Percentiles rank a stretch among this genome's conserved stretches.
Conservation (phyloP, 345 rosid genomes). For the Cochlearia excelsa region DNA sequence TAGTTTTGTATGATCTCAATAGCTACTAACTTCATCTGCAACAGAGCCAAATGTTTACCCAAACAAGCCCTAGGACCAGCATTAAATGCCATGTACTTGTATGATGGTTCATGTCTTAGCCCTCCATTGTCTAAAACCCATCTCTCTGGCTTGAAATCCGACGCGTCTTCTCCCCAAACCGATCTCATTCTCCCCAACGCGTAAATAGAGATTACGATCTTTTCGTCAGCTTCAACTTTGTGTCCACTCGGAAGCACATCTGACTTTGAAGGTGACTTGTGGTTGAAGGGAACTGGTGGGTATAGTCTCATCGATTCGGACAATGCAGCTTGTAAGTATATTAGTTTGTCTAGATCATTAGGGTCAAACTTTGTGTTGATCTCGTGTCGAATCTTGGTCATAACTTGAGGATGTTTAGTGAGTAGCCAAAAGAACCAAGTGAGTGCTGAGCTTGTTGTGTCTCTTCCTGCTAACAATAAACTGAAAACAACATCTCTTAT, state of each 20-base stretch:
- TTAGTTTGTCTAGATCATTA: slow-evolving; percentile 36
- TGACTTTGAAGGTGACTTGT: slow-evolving; percentile 10
- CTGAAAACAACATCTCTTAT: slow-evolving; percentile 38
- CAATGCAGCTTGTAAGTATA: slow-evolving; percentile 32
- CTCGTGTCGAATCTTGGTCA: slow-evolving; percentile 26
- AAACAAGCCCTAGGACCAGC: slow-evolving; percentile 32
- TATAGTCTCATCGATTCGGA: slow-evolving; percentile 35
- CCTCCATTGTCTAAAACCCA: slow-evolving; percentile 34
- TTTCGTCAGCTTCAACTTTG: slow-evolving; percentile 16
- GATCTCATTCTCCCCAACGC: slow-evolving; percentile 41
- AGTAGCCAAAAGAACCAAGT: slow-evolving; percentile 46
- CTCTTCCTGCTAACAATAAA: slow-evolving; percentile 43
- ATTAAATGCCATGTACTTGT: slow-evolving; percentile 30
- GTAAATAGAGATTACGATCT: slow-evolving; percentile 3
- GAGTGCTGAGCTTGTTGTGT: slow-evolving; percentile 38
- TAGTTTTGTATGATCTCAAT: slow-evolving; percentile 17
- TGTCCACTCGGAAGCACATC: slow-evolving; percentile 42
- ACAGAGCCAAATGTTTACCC: slow-evolving; percentile 29
- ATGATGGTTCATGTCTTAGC: slow-evolving; percentile 10
- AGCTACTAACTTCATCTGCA: slow-evolving; percentile 30
- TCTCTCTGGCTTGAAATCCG: slow-evolving; percentile 45
- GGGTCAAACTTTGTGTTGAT: slow-evolving; percentile 18
- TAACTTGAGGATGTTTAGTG: slow-evolving; percentile 34
- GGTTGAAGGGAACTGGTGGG: slow-evolving; percentile 30
- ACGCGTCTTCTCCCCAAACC: slow-evolving; percentile 44